These are phyloP conservation scores for Tuber magnatum DNA, from an alignment of 495 filamentous ascomycete species.

Conservation along the genomic window DNA sequence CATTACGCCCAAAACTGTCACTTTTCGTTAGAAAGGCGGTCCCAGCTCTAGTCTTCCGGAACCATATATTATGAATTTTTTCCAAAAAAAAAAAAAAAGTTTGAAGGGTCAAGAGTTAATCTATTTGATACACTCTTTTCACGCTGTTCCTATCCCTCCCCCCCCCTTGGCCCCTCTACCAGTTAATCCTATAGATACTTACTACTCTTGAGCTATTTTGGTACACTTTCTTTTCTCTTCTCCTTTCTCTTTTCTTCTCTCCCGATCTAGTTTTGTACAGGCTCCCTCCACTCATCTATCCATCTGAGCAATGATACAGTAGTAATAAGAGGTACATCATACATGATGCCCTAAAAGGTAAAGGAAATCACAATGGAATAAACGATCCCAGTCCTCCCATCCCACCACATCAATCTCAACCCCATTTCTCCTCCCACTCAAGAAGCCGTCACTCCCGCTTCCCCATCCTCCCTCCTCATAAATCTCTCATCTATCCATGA, in stretches of 20 bases:
- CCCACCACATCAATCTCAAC: neutral
- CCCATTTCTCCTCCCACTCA: conserved; percentile 10
- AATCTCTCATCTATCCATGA: neutral
- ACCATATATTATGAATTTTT: conserved; percentile 10
- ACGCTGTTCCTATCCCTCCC: neutral
- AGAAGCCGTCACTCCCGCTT: neutral
- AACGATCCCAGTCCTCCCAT: neutral
- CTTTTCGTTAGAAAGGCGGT: no score
- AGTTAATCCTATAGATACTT: neutral
- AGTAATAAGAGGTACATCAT: neutral
- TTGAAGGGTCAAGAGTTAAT: neutral
- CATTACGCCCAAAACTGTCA: no score
- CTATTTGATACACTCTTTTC: neutral
- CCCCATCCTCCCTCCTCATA: neutral
- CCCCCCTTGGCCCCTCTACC: neutral
- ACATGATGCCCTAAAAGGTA: neutral
- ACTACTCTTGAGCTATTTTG: neutral
- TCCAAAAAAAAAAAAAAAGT: neutral
- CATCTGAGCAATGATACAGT: neutral
- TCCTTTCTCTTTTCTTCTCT: neutral
- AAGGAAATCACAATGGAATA: neutral
- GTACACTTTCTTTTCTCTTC: neutral
- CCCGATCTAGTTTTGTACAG: neutral
- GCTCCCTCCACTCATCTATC: neutral
- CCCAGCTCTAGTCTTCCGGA: no score